phyloP scores from a whole-genome alignment of 441 rosid species.

The Gossypium trilobum region DNA sequence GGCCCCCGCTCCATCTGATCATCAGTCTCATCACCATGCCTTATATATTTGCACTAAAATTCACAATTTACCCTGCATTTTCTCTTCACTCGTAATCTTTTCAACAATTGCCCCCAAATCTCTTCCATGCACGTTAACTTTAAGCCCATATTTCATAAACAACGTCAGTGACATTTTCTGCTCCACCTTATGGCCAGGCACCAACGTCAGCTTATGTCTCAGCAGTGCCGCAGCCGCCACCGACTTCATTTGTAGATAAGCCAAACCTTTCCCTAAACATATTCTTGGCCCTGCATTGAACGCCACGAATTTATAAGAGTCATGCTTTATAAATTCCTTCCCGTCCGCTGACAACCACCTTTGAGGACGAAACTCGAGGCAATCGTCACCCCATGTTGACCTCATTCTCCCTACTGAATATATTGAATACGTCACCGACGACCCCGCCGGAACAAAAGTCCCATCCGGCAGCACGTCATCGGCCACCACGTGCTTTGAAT shows the following conservation, averaged over 20 bases:
- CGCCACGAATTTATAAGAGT: conserved; percentile 73
- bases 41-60: conserved; percentile 3
- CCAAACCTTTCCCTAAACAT: conserved; percentile 75
- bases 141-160: conserved; percentile 81
- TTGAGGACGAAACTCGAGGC: conserved; percentile 74
- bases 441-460: conserved; percentile 84
- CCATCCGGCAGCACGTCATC: conserved; percentile 90
- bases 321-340: conserved; percentile 40
- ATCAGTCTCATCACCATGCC: not conserved
- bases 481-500: conserved; percentile 70
- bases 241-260: conserved; percentile 90
- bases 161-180: conserved; percentile 92
- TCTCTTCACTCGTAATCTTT: conserved; percentile 18
- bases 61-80: conserved; percentile 20
- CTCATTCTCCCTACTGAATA: conserved; percentile 84
- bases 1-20: not conserved
- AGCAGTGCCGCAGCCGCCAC: conserved; percentile 68
- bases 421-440: conserved; percentile 85
- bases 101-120: conserved; percentile 37
- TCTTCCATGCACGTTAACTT: conserved; percentile 54
- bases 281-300: conserved; percentile 91
- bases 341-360: conserved; percentile 75
- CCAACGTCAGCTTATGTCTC: conserved; percentile 60
- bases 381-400: conserved; percentile 84
- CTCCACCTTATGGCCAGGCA: conserved; percentile 67